Evolutionary conservation across 176 grass and related monocot species (phyloP), one percentile per base, ranked within the genome.

Genomic region (Areca catechu): DNA sequence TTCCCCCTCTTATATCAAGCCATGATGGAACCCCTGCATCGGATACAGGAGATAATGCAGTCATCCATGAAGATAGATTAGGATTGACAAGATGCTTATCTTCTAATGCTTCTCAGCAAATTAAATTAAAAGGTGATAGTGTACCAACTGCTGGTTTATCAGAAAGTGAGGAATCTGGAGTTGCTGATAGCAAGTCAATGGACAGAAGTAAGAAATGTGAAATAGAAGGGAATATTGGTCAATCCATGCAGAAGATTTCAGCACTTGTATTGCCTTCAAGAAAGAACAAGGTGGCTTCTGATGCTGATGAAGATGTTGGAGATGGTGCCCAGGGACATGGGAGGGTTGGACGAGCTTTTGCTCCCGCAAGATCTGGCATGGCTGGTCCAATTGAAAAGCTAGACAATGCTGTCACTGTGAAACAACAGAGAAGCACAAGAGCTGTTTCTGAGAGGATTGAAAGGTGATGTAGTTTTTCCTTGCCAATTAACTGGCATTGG

Each of bases 381-480:
- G 66, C 79, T 80, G 62, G 60, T 80, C 75, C 82, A 63, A 53
- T 80, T 72, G 86, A 78, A 50, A 95, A 95, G 66, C 75, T 74
- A 67, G 90, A 89, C 71, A 86, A 72, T 83, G 43, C 66, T 72
- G 68, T 73, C 0, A 81, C 63, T 34, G 83, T 82, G 63, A 86
- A 89, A 80, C 90, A 95, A 77, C 34, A 43, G 34, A 80, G 79
- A 74, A 95, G 85, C 74, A 71, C 67, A 62, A 80, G 90, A 73
- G 80, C 65, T 75, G 82, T 75, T 58, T 65, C 75, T 48, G 90
- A 89, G 73, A 85, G 86, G 82, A 83, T 80, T 2, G 89, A 95
- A 59, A 82, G 81, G 89, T 89, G 58, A 85, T 56, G 16, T 14
- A 59, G 74, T 37, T 70, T 25, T 5, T n/a, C 24, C 16, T 60